These are phyloP conservation scores for Casuarina equisetifolia DNA, from an alignment of 306 rosid genomes.

Conservation along the genomic window DNA sequence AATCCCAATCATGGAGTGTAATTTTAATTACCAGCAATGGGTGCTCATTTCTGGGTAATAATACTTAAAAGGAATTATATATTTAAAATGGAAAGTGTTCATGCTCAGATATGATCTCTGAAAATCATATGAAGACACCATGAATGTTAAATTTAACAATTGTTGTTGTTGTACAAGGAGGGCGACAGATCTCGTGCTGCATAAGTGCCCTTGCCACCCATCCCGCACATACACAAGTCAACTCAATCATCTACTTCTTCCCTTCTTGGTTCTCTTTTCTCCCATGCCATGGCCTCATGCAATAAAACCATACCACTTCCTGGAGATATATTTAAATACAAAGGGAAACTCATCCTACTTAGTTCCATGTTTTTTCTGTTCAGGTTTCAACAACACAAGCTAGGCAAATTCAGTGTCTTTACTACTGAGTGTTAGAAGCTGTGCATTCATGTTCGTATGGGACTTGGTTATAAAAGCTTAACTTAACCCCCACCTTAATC, in stretches of 20 bases:
- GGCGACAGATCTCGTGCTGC: constrained; percentile 1
- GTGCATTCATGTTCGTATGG: too few relatives aligned
- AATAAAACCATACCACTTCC: too few relatives aligned
- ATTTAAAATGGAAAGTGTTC: background rate
- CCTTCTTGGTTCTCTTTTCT: background rate
- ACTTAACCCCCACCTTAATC: too few relatives aligned
- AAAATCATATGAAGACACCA: background rate
- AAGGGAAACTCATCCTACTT: too few relatives aligned
- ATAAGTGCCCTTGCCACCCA: background rate
- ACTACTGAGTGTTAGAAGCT: too few relatives aligned
- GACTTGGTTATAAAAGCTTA: too few relatives aligned
- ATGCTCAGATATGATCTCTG: background rate
- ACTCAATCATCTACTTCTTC: background rate
- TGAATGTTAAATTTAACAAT: background rate
- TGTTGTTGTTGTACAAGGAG: background rate
- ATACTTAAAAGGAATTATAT: background rate
- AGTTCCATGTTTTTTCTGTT: too few relatives aligned
- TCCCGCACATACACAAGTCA: background rate
- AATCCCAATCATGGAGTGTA: background rate
- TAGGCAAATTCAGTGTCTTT: too few relatives aligned
- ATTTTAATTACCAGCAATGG: background rate
- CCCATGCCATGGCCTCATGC: too few relatives aligned
- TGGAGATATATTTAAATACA: too few relatives aligned
- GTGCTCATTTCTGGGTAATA: background rate
- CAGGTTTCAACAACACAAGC: too few relatives aligned